Percentiles rank a stretch among this genome's conserved stretches.
These are phyloP conservation scores for Heliamphora exappendiculata DNA, from an alignment of 148 eudicot species.

Conservation along the genomic window DNA sequence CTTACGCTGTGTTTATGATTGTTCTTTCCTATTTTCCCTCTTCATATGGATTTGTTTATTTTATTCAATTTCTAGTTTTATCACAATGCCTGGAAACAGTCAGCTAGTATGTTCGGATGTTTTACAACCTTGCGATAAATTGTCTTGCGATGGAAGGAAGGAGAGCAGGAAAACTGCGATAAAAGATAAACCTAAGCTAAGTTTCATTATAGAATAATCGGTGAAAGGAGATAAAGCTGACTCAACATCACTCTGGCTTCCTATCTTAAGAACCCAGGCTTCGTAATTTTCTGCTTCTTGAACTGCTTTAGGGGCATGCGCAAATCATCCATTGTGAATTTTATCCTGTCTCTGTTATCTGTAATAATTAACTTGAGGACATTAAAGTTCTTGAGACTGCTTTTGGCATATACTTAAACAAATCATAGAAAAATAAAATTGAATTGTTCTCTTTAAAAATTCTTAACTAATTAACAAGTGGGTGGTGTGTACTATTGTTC, in stretches of 20 bases:
- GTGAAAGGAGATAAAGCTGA: neutral
- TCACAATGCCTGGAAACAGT: neutral
- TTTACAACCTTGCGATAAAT: neutral
- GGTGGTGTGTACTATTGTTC: neutral
- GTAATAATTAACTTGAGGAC: neutral
- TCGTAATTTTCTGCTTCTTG: neutral
- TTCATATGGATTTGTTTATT: neutral
- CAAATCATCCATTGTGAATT: neutral
- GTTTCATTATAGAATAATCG: neutral
- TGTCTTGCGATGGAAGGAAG: neutral
- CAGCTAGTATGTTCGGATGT: neutral
- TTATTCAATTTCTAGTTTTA: neutral
- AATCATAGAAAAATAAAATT: neutral
- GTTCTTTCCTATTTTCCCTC: neutral
- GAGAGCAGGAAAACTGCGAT: neutral
- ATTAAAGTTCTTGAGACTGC: neutral
- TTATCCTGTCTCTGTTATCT: neutral
- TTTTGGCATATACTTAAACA: neutral
- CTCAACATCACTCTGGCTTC: neutral
- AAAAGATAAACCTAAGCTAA: neutral
- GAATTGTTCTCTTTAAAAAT: neutral
- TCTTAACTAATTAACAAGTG: neutral
- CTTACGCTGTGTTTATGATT: neutral
- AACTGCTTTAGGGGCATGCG: neutral
- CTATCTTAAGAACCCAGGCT: neutral